phyloP scores from a whole-genome alignment of 2,329 filamentous ascomycete genomes.

The Monosporascus sp. region DNA sequence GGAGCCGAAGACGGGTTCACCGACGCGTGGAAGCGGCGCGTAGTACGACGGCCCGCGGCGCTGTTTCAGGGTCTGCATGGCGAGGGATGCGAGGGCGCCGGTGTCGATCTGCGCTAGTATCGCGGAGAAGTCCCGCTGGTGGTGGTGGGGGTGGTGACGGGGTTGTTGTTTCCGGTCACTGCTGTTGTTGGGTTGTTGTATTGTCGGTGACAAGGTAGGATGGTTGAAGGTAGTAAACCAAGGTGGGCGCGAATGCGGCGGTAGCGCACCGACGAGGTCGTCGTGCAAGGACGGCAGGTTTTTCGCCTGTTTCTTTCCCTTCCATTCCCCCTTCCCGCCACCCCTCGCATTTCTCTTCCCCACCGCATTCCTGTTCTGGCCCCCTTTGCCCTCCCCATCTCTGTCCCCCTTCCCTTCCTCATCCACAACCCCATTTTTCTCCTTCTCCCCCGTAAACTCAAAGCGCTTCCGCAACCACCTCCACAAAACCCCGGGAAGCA shows the following conservation, averaged over 20 bases:
- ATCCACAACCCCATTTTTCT: background rate
- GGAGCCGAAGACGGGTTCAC: conserved; percentile 14
- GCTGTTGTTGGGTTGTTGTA: background rate
- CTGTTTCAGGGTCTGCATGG: conserved; percentile 7
- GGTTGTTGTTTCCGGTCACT: background rate
- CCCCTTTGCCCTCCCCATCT: too few relatives aligned
- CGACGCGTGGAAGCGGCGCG: conserved; percentile 7
- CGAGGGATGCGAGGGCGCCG: conserved; percentile 9
- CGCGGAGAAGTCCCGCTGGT: conserved; percentile 8
- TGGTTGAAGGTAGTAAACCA: too few relatives aligned
- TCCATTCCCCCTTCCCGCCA: background rate
- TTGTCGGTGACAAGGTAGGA: too few relatives aligned
- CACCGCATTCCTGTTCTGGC: background rate
- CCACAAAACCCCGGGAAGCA: conserved; percentile 1
- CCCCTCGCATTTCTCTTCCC: background rate
- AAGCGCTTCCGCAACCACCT: too few relatives aligned
- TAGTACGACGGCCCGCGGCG: background rate
- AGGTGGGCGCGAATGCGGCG: background rate
- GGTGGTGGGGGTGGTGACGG: background rate
- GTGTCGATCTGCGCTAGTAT: conserved; percentile 15
- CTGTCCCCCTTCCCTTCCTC: too few relatives aligned
- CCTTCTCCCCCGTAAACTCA: conserved; percentile 1
- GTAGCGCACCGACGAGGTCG: background rate
- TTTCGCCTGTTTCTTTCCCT: background rate
- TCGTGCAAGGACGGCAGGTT: background rate